Evolutionary conservation across 2,329 filamentous ascomycete genomes (phyloP).

Genomic region (Fusarium camptoceras): DNA sequence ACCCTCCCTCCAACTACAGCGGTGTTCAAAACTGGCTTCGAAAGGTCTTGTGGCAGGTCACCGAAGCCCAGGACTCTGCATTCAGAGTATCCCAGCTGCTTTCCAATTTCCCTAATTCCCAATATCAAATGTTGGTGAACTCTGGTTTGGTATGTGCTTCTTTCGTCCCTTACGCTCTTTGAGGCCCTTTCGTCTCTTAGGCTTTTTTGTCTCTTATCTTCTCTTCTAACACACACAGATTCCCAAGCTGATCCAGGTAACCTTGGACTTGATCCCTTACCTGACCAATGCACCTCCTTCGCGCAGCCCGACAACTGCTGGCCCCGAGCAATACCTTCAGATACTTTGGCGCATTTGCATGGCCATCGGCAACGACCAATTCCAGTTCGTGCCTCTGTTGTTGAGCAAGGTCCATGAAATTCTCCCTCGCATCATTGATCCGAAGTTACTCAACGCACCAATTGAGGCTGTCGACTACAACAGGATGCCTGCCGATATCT

Average conservation of each 20-base stretch:
- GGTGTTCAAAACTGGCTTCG: conserved; percentile 75
- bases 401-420: conserved; percentile 80
- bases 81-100: conserved; percentile 73
- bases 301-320: conserved; percentile 68
- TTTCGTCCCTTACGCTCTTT: background rate
- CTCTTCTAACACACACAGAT: conserved; percentile 61
- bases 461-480: conserved; percentile 57
- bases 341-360: conserved; percentile 73
- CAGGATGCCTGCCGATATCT: conserved; percentile 66
- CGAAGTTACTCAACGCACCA: conserved; percentile 69
- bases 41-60: conserved; percentile 72
- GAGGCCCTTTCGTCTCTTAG: too few relatives aligned
- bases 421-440: conserved; percentile 71
- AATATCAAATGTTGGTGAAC: conserved; percentile 73
- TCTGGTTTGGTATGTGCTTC: conserved; percentile 72
- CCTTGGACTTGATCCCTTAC: conserved; percentile 78
- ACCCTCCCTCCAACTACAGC: conserved; percentile 64
- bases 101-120: conserved; percentile 74
- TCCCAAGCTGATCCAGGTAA: conserved; percentile 83
- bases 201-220: background rate
- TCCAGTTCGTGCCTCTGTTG: conserved; percentile 81
- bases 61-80: conserved; percentile 64
- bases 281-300: conserved; percentile 73
- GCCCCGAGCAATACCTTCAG: conserved; percentile 78
- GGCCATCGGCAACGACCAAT: conserved; percentile 78